Percentiles rank a stretch among this genome's conserved stretches.
Evolutionary conservation across 2,329 filamentous ascomycete genomes (phyloP).

Genomic region (Penicillium sclerotiorum): DNA sequence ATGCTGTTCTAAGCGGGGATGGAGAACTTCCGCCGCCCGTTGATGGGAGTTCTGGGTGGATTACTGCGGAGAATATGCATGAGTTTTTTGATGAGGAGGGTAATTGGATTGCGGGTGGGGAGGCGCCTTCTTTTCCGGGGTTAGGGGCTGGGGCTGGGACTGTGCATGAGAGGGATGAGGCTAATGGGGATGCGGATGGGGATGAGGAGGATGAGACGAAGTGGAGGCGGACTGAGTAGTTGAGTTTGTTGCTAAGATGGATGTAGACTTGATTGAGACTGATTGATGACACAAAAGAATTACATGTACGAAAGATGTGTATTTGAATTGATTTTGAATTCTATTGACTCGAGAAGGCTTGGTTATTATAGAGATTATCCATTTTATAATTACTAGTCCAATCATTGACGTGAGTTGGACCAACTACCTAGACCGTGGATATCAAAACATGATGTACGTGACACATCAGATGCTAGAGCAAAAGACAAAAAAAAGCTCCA

Average conservation of each 20-base stretch:
- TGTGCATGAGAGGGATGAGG: constrained; percentile 63
- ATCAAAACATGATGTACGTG: constrained; percentile 13
- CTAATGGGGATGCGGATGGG: constrained; percentile 48
- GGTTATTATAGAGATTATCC: constrained; percentile 6
- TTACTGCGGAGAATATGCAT: constrained; percentile 87
- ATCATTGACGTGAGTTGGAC: too few species aligned
- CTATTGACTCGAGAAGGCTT: too few species aligned
- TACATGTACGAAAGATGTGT: too few species aligned
- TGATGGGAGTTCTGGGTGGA: constrained; percentile 54
- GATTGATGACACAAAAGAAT: too few species aligned
- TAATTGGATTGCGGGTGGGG: constrained; percentile 67
- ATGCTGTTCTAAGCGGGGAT: constrained; percentile 33
- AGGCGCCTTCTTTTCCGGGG: constrained; percentile 40
- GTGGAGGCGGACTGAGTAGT: constrained; percentile 54
- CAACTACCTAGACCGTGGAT: constrained; percentile 24
- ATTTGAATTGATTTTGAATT: too few species aligned
- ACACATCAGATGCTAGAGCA: background rate
- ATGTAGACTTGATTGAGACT: background rate
- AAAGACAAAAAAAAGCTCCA: constrained; percentile 4
- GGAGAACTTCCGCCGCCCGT: constrained; percentile 50
- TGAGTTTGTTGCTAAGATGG: background rate
- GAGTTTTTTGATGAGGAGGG: constrained; percentile 81
- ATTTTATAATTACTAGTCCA: constrained; percentile 25
- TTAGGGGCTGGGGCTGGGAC: constrained; percentile 65
- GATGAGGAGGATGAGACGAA: constrained; percentile 51